Conservation (phyloP, 2,329 filamentous ascomycete genomes). For the Cercospora zeae-maydis region DNA sequence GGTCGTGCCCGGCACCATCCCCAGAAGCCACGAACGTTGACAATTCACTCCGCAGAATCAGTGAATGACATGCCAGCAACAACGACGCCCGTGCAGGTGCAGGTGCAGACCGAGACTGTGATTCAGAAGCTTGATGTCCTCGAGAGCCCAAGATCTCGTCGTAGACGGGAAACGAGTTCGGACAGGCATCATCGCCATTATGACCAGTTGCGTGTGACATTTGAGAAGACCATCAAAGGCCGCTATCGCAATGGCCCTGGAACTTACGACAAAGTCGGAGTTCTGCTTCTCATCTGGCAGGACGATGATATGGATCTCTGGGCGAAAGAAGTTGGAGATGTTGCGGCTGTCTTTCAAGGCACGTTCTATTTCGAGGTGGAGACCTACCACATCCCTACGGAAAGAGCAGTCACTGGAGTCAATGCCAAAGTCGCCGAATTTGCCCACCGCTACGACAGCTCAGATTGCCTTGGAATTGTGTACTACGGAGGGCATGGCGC, state of each 20-base stretch:
- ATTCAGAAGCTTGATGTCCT: not conserved
- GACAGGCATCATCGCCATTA: not conserved
- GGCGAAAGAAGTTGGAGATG: not conserved
- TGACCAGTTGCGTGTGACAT: not conserved
- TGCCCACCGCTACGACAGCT: slow-evolving; percentile 9
- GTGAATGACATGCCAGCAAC: not conserved
- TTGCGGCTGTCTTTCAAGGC: slow-evolving; percentile 5
- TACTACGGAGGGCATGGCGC: slow-evolving; percentile 17
- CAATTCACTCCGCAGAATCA: not conserved
- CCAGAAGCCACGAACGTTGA: not conserved
- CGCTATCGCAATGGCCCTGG: slow-evolving; percentile 7
- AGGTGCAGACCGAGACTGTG: not conserved
- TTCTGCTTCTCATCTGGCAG: slow-evolving; percentile 12
- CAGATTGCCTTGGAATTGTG: slow-evolving; percentile 6
- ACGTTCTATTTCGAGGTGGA: slow-evolving; percentile 9
- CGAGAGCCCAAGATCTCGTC: not conserved
- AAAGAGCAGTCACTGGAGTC: slow-evolving; percentile 3
- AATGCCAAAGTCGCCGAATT: slow-evolving; percentile 7
- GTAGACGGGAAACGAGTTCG: slow-evolving; percentile 1
- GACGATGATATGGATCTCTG: slow-evolving; percentile 9
- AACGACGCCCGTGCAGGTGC: not conserved
- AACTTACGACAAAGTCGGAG: slow-evolving; percentile 12
- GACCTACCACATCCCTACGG: slow-evolving; percentile 7
- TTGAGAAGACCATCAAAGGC: slow-evolving; percentile 9
- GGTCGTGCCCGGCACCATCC: not conserved